These are phyloP conservation scores for Aotearoamyces nothofagi DNA, from an alignment of 2,329 filamentous ascomycete species.

Conservation along the genomic window DNA sequence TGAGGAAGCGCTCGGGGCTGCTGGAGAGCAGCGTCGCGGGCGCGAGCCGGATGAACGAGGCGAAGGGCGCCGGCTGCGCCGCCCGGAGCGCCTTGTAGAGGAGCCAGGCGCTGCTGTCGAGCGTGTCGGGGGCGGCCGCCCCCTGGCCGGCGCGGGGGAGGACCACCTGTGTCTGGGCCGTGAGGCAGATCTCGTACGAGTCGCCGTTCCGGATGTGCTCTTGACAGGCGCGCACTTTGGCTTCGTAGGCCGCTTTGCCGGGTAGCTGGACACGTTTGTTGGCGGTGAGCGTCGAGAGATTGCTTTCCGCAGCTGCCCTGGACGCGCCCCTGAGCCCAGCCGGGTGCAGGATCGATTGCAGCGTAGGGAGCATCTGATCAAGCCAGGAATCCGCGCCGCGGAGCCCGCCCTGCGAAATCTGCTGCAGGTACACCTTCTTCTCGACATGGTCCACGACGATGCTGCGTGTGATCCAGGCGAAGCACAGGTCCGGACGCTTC, in stretches of 20 bases:
- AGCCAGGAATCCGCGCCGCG: constrained; percentile 29
- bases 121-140: neutral
- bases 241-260: constrained; percentile 15
- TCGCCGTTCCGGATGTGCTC: constrained; percentile 21
- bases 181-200: constrained; percentile 26
- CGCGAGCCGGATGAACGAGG: constrained; percentile 63
- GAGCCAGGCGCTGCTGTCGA: constrained; percentile 10
- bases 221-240: constrained; percentile 21
- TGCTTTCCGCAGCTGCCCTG: neutral
- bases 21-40: constrained; percentile 60
- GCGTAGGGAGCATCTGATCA: constrained; percentile 13
- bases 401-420: constrained; percentile 23
- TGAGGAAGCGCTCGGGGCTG: constrained; percentile 81
- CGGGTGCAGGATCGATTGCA: no score
- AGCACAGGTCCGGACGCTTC: constrained; percentile 39
- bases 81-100: constrained; percentile 17
- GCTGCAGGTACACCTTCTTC: constrained; percentile 41
- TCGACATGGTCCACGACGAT: constrained; percentile 48
- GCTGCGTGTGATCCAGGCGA: constrained; percentile 48
- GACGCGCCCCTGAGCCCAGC: neutral
- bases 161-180: constrained; percentile 17
- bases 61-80: constrained; percentile 31
- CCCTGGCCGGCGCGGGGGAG: constrained; percentile 1
- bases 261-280: constrained; percentile 9
- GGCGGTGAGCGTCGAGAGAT: constrained; percentile 1